Percentiles rank a stretch among this genome's conserved stretches.
These are phyloP conservation scores for Salix arbutifolia DNA, from an alignment of 345 rosid genomes.

Conservation along the genomic window DNA sequence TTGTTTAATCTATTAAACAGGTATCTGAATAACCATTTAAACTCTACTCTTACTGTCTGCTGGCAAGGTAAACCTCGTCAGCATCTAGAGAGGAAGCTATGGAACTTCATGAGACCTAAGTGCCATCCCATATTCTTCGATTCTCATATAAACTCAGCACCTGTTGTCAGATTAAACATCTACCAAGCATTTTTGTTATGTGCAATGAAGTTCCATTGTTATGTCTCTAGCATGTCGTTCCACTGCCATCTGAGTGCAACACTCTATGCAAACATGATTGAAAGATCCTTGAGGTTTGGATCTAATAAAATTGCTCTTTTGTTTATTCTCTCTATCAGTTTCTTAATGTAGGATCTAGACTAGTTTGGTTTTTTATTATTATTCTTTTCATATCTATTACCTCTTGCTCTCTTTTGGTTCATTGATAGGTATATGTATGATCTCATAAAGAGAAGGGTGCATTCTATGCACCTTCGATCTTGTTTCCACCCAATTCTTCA, in stretches of 20 bases:
- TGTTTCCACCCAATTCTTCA: constrained; percentile 34
- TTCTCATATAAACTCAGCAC: constrained; percentile 65
- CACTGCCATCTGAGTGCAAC: constrained; percentile 43
- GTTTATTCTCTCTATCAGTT: background rate
- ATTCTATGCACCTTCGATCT: constrained; percentile 19
- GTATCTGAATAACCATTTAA: constrained; percentile 60
- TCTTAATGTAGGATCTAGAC: background rate
- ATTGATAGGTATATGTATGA: constrained; percentile 46
- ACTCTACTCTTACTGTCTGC: constrained; percentile 53
- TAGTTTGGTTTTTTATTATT: background rate
- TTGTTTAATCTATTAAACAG: constrained; percentile 33
- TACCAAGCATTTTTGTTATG: constrained; percentile 70
- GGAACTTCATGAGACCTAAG: constrained; percentile 58
- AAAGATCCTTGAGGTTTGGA: constrained; percentile 51
- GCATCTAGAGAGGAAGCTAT: constrained; percentile 42
- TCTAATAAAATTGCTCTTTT: background rate
- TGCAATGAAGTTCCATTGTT: constrained; percentile 85
- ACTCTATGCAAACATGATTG: constrained; percentile 37
- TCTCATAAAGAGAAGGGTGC: constrained; percentile 55
- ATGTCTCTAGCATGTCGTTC: constrained; percentile 45
- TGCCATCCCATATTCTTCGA: constrained; percentile 81
- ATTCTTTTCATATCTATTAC: background rate
- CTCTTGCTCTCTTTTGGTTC: background rate
- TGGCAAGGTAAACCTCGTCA: constrained; percentile 54
- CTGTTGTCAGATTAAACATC: constrained; percentile 65